Percentiles rank a stretch among this genome's conserved stretches.
Conservation (phyloP, 768 basidiomycete genomes). For the Lactarius indigo region DNA sequence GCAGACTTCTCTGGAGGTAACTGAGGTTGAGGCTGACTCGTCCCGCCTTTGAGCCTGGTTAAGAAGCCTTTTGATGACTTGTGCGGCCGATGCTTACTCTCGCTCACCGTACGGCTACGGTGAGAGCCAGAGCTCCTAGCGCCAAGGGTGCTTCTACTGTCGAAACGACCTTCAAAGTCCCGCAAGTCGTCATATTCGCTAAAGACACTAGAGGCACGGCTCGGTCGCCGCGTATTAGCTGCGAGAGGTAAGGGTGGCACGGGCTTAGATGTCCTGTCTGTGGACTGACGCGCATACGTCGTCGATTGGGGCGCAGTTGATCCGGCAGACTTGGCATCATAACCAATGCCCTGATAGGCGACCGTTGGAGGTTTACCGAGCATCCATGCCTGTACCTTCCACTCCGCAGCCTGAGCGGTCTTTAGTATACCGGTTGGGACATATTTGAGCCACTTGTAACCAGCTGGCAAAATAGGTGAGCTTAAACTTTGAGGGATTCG, state of each 20-base stretch:
- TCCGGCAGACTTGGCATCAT: conserved; percentile 40
- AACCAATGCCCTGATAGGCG: conserved; percentile 83
- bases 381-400: conserved; percentile 97
- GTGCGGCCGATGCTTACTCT: conserved; percentile 37
- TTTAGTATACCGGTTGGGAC: conserved; percentile 90
- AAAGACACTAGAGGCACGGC: conserved; percentile 66
- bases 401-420: conserved; percentile 95
- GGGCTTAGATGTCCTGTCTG: conserved; percentile 18
- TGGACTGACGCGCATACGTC: conserved; percentile 14
- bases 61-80: conserved; percentile 70
- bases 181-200: conserved; percentile 86
- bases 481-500: conserved; percentile 12
- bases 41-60: conserved; percentile 52
- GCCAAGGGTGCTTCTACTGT: conserved; percentile 72
- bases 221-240: conserved; percentile 56
- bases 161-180: conserved; percentile 85
- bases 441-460: conserved; percentile 96
- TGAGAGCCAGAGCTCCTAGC: conserved; percentile 36
- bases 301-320: conserved; percentile 22
- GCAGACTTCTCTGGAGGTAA: conserved; percentile 40
- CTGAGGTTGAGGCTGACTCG: conserved; percentile 44
- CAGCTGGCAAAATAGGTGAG: conserved; percentile 41
- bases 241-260: conserved; percentile 28
- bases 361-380: conserved; percentile 91
- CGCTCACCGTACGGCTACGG: conserved; percentile 33